A percentile compares a stretch with the other conserved stretches of the same genome.
These are phyloP conservation scores for Malus hybrid DNA, from an alignment of 331 rosid species.

Conservation along the genomic window DNA sequence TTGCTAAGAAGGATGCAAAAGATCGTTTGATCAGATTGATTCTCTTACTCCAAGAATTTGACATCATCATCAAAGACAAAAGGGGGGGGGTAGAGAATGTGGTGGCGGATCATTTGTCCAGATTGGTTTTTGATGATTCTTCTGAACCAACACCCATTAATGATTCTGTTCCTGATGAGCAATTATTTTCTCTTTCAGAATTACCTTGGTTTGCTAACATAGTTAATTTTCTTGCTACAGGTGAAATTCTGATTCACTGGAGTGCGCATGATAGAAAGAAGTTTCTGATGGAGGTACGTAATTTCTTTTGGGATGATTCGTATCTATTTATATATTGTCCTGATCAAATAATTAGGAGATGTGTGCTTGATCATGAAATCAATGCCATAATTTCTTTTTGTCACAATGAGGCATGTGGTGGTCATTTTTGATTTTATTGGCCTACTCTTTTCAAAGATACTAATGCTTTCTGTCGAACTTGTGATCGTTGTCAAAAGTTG, in stretches of 20 bases:
- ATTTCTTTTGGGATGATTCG: neutral
- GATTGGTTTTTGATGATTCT: neutral
- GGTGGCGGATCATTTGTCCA: neutral
- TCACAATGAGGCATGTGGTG: neutral
- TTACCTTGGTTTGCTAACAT: slow-evolving; percentile 5
- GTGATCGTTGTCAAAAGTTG: neutral
- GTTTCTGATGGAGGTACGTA: too few species aligned
- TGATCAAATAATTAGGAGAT: neutral
- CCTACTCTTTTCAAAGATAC: neutral
- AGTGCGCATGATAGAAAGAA: too few species aligned
- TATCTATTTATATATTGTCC: neutral
- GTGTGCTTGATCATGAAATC: neutral
- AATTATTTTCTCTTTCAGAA: neutral
- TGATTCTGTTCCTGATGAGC: neutral
- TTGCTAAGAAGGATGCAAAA: too few species aligned
- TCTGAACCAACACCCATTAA: neutral
- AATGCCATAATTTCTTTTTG: neutral
- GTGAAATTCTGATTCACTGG: neutral
- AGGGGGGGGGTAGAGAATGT: neutral
- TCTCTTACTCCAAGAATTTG: too few species aligned
- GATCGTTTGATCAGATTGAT: too few species aligned
- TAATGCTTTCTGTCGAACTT: neutral
- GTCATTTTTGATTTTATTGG: neutral
- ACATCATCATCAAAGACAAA: neutral
- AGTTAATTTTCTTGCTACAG: neutral